phyloP scores from a whole-genome alignment of 345 rosid species.

The Gossypium thurberi region DNA sequence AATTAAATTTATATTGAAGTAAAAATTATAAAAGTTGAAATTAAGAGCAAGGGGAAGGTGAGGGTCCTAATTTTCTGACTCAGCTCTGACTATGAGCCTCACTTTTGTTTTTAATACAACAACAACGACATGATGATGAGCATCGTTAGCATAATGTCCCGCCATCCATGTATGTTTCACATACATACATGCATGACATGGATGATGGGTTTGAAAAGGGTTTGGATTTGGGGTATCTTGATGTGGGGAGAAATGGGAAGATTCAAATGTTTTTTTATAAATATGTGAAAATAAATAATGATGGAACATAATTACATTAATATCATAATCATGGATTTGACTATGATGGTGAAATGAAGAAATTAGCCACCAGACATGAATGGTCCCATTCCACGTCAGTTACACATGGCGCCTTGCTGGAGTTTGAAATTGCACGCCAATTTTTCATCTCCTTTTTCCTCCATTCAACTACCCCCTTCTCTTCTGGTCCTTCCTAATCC shows the following conservation, averaged over 20 bases:
- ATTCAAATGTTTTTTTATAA: background rate
- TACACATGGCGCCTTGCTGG: slow-evolving; percentile 9
- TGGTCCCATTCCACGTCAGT: slow-evolving; percentile 9
- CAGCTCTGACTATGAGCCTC: slow-evolving; percentile 2
- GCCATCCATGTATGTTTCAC: background rate
- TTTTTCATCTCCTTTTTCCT: slow-evolving; percentile 21
- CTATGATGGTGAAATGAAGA: background rate
- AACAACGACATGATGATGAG: background rate
- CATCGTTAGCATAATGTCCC: background rate
- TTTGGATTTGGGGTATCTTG: background rate
- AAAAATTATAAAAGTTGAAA: background rate
- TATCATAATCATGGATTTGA: background rate
- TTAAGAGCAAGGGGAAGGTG: background rate
- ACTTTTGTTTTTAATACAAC: no score
- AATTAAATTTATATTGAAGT: no score
- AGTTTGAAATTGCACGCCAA: slow-evolving; percentile 18
- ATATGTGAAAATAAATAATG: background rate
- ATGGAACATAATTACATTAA: background rate
- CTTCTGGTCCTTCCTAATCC: background rate
- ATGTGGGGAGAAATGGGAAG: background rate
- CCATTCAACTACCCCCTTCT: background rate
- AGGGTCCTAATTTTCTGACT: slow-evolving; percentile 4
- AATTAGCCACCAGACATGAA: background rate
- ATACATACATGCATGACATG: background rate
- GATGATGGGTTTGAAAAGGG: background rate